phyloP scores from a whole-genome alignment of 2,329 filamentous ascomycete species.

The Pseudogymnoascus sp. region DNA sequence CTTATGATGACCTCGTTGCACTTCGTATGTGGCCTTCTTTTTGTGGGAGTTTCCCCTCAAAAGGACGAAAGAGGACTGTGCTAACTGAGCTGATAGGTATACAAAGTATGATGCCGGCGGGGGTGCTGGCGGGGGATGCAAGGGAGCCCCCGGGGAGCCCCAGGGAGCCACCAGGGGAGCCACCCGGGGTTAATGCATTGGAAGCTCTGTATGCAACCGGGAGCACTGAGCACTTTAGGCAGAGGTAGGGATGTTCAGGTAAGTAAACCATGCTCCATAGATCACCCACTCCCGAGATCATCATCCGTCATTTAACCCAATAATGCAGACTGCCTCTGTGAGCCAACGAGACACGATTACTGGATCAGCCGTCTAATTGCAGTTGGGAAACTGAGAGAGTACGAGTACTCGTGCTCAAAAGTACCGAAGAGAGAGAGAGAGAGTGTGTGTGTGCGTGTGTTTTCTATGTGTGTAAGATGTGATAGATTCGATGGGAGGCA shows the following conservation, averaged over 20 bases:
- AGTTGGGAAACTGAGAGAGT: neutral
- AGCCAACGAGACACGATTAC: conserved; percentile 1
- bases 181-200: neutral
- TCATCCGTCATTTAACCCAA: neutral
- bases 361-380: neutral
- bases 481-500: neutral
- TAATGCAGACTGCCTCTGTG: conserved; percentile 1
- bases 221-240: neutral
- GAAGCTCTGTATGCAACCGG: neutral
- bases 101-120: neutral
- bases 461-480: neutral
- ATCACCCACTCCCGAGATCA: neutral
- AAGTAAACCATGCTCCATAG: neutral
- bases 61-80: neutral
- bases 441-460: neutral
- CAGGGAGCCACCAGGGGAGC: neutral
- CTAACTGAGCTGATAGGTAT: neutral
- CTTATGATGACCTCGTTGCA: conserved; percentile 4
- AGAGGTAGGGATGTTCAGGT: neutral
- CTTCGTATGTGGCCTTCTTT: neutral
- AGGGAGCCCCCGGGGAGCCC: neutral
- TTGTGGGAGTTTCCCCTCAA: neutral
- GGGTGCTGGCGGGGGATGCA: neutral
- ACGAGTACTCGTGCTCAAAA: neutral
- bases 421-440: too few species aligned